These are phyloP conservation scores for Blastocystis sp. DNA, from an alignment of 352 stramenopile genomes.

Conservation along the genomic window DNA sequence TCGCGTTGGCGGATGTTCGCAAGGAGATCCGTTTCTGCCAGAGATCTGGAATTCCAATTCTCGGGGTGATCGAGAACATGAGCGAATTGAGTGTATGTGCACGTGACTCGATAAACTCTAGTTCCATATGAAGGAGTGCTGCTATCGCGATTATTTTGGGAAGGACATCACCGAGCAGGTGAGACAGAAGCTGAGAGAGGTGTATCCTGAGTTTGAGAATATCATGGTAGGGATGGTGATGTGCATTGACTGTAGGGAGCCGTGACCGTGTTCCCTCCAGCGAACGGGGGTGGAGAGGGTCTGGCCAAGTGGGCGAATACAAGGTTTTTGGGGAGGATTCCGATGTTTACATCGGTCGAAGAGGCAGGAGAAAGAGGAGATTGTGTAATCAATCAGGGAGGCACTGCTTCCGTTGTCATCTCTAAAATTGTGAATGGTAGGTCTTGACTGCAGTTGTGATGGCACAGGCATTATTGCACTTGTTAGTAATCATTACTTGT, in stretches of 20 bases:
- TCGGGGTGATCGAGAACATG: constrained; percentile 99
- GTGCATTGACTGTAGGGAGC: constrained; percentile 67
- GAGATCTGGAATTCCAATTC: constrained; percentile 79
- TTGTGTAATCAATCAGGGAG: constrained; percentile 67
- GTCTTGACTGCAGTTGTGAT: neutral
- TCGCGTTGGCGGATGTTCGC: constrained; percentile 95
- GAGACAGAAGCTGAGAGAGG: constrained; percentile 74
- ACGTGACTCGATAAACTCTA: neutral
- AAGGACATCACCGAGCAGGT: constrained; percentile 66
- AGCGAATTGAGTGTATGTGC: constrained; percentile 76
- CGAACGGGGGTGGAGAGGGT: constrained; percentile 76
- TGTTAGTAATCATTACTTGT: constrained; percentile 2
- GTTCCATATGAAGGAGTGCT: constrained; percentile 60
- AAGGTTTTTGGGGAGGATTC: constrained; percentile 89
- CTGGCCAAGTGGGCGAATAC: constrained; percentile 92
- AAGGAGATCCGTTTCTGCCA: constrained; percentile 99
- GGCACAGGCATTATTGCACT: constrained; percentile 15
- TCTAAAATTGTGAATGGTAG: constrained; percentile 52
- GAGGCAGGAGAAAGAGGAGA: constrained; percentile 87
- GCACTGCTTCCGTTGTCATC: neutral
- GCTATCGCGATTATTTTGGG: constrained; percentile 57
- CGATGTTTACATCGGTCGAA: constrained; percentile 92
- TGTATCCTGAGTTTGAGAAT: constrained; percentile 75
- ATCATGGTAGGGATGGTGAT: constrained; percentile 62
- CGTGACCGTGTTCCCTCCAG: constrained; percentile 83